Percentiles rank a stretch among this genome's conserved stretches.
Conservation (phyloP, 2,329 filamentous ascomycete genomes). For the Colletotrichum lini region DNA sequence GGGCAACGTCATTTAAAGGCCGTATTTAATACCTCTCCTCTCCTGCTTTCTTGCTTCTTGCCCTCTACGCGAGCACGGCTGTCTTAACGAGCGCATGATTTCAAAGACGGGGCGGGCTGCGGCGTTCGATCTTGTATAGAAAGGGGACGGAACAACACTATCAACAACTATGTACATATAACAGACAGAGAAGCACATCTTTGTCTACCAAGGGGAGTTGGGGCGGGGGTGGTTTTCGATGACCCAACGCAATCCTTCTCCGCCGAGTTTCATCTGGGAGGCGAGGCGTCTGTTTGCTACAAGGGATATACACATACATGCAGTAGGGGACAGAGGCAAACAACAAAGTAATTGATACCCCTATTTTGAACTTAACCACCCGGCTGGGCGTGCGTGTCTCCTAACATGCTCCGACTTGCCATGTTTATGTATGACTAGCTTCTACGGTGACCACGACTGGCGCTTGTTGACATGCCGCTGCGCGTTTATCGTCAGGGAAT, state of each 20-base stretch:
- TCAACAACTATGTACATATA: constrained; percentile 29
- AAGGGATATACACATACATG: constrained; percentile 8
- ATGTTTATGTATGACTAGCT: not conserved
- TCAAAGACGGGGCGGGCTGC: constrained; percentile 13
- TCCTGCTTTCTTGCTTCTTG: constrained; percentile 21
- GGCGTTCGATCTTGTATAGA: constrained; percentile 35
- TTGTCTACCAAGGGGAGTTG: not conserved
- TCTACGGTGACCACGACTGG: not conserved
- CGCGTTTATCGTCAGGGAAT: not conserved
- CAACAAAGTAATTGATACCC: constrained; percentile 41
- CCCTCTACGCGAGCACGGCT: constrained; percentile 23
- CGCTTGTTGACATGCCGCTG: constrained; percentile 1
- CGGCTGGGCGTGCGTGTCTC: not conserved
- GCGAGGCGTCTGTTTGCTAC: constrained; percentile 29
- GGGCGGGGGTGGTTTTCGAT: not conserved
- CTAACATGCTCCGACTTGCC: not conserved
- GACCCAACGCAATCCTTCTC: constrained; percentile 6
- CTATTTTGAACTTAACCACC: not conserved
- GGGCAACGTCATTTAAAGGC: constrained; percentile 75
- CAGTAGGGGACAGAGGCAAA: constrained; percentile 23
- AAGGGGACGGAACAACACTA: not conserved
- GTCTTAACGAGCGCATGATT: constrained; percentile 38
- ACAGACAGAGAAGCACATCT: constrained; percentile 4
- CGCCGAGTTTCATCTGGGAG: not conserved
- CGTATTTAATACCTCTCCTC: not conserved